Percentiles rank a stretch among this genome's conserved stretches.
These are phyloP conservation scores for Solanum rostratum DNA, from an alignment of 257 asterid genomes.

Conservation along the genomic window DNA sequence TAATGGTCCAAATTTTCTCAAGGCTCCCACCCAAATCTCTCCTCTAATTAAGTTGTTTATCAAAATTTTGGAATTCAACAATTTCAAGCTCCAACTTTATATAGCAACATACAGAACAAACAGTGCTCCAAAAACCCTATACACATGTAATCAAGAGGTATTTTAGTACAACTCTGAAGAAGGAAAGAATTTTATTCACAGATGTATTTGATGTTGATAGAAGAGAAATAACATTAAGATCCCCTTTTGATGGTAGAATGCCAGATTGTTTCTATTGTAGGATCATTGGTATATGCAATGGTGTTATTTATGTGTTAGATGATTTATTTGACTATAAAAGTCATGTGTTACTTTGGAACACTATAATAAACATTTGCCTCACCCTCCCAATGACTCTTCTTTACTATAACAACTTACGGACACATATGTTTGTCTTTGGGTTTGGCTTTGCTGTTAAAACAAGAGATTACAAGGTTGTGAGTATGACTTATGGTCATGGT, in stretches of 20 bases:
- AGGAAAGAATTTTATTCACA: background rate
- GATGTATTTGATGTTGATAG: background rate
- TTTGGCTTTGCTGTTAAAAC: background rate
- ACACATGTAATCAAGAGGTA: background rate
- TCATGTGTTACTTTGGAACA: too few species aligned
- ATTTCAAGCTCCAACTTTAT: slow-evolving; percentile 1
- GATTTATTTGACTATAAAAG: too few species aligned
- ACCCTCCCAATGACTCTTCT: slow-evolving; percentile 8
- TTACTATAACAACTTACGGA: background rate
- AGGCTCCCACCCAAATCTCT: too few species aligned
- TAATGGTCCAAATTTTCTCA: background rate
- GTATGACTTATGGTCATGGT: slow-evolving; percentile 1
- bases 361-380: too few species aligned
- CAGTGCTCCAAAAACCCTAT: background rate
- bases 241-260: slow-evolving; percentile 3
- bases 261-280: slow-evolving; percentile 2
- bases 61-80: background rate
- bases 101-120: background rate
- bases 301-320: slow-evolving; percentile 16
- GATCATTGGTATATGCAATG: slow-evolving; percentile 20
- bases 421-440: background rate
- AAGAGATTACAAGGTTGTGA: slow-evolving; percentile 4
- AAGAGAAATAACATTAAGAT: background rate
- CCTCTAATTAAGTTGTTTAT: slow-evolving; percentile 1
- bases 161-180: background rate